These are phyloP conservation scores for Albizia julibrissin DNA, from an alignment of 306 rosid species.

Conservation along the genomic window DNA sequence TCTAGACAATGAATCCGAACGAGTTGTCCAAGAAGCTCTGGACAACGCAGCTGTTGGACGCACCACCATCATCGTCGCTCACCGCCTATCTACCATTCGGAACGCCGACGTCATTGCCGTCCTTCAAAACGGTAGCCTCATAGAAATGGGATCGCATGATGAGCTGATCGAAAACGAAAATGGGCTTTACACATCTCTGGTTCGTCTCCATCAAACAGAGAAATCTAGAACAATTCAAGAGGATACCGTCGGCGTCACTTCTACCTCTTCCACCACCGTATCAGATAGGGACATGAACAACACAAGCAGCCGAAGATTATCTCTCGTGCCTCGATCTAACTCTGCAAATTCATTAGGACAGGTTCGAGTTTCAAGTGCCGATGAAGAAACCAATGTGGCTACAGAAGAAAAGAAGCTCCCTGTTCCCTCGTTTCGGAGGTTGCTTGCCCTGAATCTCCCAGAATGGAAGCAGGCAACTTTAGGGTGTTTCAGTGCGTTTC, in stretches of 20 bases:
- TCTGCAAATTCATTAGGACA: conserved; percentile 46
- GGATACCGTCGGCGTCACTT: conserved; percentile 1
- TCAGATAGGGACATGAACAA: conserved; percentile 41
- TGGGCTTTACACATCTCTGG: conserved; percentile 61
- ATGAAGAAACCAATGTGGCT: neutral
- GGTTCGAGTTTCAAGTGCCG: conserved; percentile 21
- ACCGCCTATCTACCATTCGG: conserved; percentile 74
- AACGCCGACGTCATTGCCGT: conserved; percentile 75
- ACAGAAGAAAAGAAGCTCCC: conserved; percentile 23
- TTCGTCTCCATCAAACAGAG: conserved; percentile 67
- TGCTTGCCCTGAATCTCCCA: conserved; percentile 65
- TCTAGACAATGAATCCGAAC: conserved; percentile 78
- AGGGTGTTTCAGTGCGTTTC: conserved; percentile 60
- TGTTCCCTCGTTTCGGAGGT: conserved; percentile 70
- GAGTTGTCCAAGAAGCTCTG: conserved; percentile 82
- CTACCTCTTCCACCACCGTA: conserved; percentile 36
- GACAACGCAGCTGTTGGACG: conserved; percentile 80
- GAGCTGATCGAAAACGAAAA: conserved; percentile 46
- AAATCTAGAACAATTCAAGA: conserved; percentile 32
- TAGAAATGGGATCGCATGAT: conserved; percentile 73
- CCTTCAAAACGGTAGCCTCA: conserved; percentile 61
- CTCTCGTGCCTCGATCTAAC: conserved; percentile 51
- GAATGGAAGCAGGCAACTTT: conserved; percentile 81
- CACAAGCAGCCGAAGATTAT: conserved; percentile 50
- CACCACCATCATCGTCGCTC: conserved; percentile 86